Base-by-base conservation (phyloP, 345 rosid genomes). In the Heritiera littoralis region DNA sequence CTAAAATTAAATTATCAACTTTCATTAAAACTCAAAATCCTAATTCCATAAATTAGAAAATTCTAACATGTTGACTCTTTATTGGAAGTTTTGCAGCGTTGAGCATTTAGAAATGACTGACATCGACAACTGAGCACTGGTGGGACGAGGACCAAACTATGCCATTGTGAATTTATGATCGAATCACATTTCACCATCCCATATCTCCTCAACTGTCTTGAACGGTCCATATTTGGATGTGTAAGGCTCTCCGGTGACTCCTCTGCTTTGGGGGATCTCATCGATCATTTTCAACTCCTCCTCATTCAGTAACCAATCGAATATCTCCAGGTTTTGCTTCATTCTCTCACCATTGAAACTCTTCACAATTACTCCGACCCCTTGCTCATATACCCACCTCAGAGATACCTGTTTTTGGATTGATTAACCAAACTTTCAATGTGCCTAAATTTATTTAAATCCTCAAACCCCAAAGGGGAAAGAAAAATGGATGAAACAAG, bases 181-280 rank as follows among this genome's bases (percentile, higher is more conserved):
- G 45, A 43, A 41, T 66, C 4, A 86, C 72, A 81, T 79, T 73
- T 88, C 89, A 28, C 83, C 89, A 78, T 88, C 91, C 89, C 88
- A 85, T n/a, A 85, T 84, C 63, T 86, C 87, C 58, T 80, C 85
- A 15, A 78, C 45, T n/a, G 86, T 77, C 65, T 49, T 85, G 80
- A 80, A 72, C 43, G 89, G 88, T 28, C 88, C 89, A 45, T 66
- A 74, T 6, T 13, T 41, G 28, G 87, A 85, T 71, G 83, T 80
- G 77, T 74, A 85, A 75, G 80, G 69, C 64, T 75, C 79, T 48
- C 88, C 86, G 0, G 52, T 55, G 35, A 82, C 81, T 10, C 76
- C 80, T 67, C 92, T 86, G 55, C 85, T 78, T 75, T 92, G 92
- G 9, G 89, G 80, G 32, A 90, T 88, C 78, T 83, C 85, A 2